Evolutionary conservation across 2,329 filamentous ascomycete genomes (phyloP), one percentile per base, ranked within the genome.

Genomic region (Penicillium crustosum): DNA sequence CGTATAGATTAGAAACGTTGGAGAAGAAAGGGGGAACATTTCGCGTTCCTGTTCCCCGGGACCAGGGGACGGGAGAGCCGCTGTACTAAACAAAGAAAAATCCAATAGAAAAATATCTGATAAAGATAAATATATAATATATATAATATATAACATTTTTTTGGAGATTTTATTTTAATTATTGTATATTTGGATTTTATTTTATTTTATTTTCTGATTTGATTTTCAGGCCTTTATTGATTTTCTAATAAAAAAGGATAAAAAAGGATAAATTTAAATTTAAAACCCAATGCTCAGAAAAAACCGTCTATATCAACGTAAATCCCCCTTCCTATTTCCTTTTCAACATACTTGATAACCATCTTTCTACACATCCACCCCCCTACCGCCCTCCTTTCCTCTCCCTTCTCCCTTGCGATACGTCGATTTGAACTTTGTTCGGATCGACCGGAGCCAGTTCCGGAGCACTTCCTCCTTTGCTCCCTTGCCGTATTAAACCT

Each of bases 361-460:
- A 50, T 57, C 53, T 53, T 51, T 48, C 50, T 56, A 56, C 57
- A 50, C 21, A 43, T 25, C 47, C 55, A 60, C 57, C 60, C 61
- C 54, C 55, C 56, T 59, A 61, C 47, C 12, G 38, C 38, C 50
- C 60, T 60, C 65, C 64, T 69, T 66, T 65, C 51, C 64, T 70
- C 66, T 66, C 68, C 65, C 66, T 69, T 70, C 63, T 67, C 65
- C 66, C 72, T 72, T 74, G 69, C 70, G 64, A 70, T 65, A 59
- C 65, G 49, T 61, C 55, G 43, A 55, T 61, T 57, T 41, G 55
- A 63, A 66, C 69, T 67, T 68, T 66, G 66, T 64, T 61, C 68
- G 62, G 60, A 64, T 69, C 64, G 62, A 66, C 59, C 65, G 65
- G 65, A 49, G 56, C 57, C 39, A 61, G 43, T 67, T 66, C 65